Percentiles rank a stretch among this genome's conserved stretches.
Evolutionary conservation across 2,329 filamentous ascomycete species (phyloP).

Genomic region (Lachnellula cervina): DNA sequence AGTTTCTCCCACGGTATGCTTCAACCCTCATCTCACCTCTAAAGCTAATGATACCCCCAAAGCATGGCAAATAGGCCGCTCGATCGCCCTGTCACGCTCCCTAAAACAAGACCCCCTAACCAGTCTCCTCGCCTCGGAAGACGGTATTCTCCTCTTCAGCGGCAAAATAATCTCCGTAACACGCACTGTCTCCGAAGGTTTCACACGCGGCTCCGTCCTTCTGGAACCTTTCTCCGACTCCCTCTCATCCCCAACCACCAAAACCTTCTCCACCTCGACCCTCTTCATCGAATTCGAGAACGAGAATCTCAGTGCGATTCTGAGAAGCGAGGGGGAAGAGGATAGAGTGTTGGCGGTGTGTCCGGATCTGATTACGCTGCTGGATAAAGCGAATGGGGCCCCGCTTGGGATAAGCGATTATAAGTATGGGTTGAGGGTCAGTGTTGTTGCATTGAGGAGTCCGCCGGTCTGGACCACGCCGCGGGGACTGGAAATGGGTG

Average conservation of each 20-base stretch:
- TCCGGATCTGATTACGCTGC: slow-evolving; percentile 30
- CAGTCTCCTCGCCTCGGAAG: slow-evolving; percentile 24
- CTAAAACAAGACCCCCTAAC: slow-evolving; percentile 25
- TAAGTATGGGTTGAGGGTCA: slow-evolving; percentile 46
- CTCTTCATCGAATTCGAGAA: slow-evolving; percentile 30
- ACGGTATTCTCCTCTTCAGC: slow-evolving; percentile 26
- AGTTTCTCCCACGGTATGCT: slow-evolving; percentile 27
- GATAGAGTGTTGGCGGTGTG: slow-evolving; percentile 24
- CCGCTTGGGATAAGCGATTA: slow-evolving; percentile 47
- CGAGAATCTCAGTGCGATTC: slow-evolving; percentile 27
- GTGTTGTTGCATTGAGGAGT: slow-evolving; percentile 45
- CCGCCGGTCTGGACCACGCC: slow-evolving; percentile 45
- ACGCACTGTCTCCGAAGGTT: slow-evolving; percentile 24
- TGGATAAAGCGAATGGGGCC: slow-evolving; percentile 44
- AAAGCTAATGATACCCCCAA: not conserved
- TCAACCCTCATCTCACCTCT: not conserved
- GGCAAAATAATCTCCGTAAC: slow-evolving; percentile 29
- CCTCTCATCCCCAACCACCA: not conserved
- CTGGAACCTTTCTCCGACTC: slow-evolving; percentile 17
- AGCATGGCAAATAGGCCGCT: slow-evolving; percentile 51
- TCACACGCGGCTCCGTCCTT: slow-evolving; percentile 27
- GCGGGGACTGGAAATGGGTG: slow-evolving; percentile 37
- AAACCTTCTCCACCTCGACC: not conserved
- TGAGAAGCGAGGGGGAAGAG: slow-evolving; percentile 13
- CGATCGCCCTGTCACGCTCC: slow-evolving; percentile 41